phyloP scores from a whole-genome alignment of 345 rosid species.

The Linum trigynum region DNA sequence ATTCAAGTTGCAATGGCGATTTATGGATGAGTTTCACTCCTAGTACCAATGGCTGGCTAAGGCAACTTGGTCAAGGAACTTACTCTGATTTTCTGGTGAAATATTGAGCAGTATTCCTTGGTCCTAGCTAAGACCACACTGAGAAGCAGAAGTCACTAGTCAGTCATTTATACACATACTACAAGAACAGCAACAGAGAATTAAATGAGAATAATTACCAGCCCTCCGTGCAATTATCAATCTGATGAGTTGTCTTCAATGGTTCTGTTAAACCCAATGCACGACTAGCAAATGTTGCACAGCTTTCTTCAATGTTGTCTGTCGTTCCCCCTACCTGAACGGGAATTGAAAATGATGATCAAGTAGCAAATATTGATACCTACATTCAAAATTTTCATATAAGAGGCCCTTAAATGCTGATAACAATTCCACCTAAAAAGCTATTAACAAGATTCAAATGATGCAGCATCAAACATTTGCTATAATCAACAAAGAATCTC shows the following conservation, averaged over 20 bases:
- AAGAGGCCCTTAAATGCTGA: too few species aligned
- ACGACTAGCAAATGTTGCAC: slow-evolving; percentile 79
- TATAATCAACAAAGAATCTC: too few species aligned
- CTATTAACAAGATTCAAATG: too few species aligned
- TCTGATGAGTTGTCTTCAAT: slow-evolving; percentile 82
- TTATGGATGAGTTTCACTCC: background rate
- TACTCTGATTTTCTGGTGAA: slow-evolving; percentile 71
- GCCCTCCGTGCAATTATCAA: slow-evolving; percentile 96
- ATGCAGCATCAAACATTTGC: background rate
- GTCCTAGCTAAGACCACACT: slow-evolving; percentile 80
- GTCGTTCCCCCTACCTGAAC: slow-evolving; percentile 84
- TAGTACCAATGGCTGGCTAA: background rate
- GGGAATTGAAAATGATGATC: background rate
- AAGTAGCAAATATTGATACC: too few species aligned
- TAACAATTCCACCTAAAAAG: background rate
- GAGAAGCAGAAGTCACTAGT: slow-evolving; percentile 18
- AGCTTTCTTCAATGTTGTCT: slow-evolving; percentile 87
- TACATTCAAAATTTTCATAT: too few species aligned
- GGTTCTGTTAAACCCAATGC: slow-evolving; percentile 57
- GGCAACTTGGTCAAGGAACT: slow-evolving; percentile 15
- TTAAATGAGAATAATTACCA: slow-evolving; percentile 36
- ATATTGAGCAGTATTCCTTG: slow-evolving; percentile 73
- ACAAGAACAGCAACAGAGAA: background rate
- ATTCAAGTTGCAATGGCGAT: background rate
- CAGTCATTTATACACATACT: slow-evolving; percentile 5